A percentile compares a stretch with the other conserved stretches of the same genome.
Conservation (phyloP, 108 stramenopile genomes). For the Aurantiochytrium sp. region DNA sequence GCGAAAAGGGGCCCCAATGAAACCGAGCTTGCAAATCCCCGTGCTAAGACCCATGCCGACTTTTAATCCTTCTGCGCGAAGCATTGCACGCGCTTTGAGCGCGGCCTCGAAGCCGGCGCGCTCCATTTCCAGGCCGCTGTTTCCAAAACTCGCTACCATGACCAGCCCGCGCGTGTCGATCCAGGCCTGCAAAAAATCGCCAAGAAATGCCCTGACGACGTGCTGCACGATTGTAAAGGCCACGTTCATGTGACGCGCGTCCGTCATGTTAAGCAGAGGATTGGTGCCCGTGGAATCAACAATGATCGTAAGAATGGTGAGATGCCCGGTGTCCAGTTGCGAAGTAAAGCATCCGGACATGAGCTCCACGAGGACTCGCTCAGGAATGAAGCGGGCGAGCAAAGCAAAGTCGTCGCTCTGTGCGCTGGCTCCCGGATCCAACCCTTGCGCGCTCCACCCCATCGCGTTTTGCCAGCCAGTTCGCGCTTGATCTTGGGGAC, state of each 20-base stretch:
- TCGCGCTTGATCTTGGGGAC: no score
- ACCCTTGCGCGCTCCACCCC: no score
- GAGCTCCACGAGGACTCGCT: no score
- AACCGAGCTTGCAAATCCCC: background rate
- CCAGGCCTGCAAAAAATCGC: background rate
- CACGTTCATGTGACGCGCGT: background rate
- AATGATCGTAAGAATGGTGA: background rate
- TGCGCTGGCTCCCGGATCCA: no score
- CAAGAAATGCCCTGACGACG: background rate
- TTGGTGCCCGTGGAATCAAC: background rate
- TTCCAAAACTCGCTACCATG: background rate
- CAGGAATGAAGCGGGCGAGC: no score
- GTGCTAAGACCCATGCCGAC: background rate
- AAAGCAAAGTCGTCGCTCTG: no score
- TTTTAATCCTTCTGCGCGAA: background rate
- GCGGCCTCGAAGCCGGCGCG: background rate
- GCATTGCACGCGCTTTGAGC: background rate
- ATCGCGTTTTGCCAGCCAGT: no score
- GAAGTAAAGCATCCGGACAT: no score
- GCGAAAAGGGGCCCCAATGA: background rate
- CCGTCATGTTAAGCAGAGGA: background rate
- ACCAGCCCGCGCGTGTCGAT: background rate
- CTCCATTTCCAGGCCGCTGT: no score
- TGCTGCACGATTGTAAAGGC: background rate
- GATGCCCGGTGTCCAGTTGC: no score